Evolutionary conservation across 306 rosid species (phyloP).

Genomic region (Trifolium repens): DNA sequence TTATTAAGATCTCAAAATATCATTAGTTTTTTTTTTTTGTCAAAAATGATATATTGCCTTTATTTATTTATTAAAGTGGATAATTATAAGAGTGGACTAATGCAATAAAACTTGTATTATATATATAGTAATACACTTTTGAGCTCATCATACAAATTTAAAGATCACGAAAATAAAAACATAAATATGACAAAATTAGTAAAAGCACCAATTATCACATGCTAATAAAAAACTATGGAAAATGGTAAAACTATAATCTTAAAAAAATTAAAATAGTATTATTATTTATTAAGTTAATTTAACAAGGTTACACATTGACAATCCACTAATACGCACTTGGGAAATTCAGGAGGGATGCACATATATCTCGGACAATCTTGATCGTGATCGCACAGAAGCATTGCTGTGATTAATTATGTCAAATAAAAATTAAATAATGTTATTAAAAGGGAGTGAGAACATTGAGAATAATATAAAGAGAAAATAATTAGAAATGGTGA

Average conservation of each 20-base stretch:
- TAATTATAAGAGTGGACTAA: too few species aligned
- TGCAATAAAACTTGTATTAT: too few species aligned
- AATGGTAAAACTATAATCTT: not conserved
- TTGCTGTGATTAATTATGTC: not conserved
- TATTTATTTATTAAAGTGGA: too few species aligned
- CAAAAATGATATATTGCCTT: too few species aligned
- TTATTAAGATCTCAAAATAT: too few species aligned
- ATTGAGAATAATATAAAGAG: not conserved
- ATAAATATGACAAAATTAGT: not conserved
- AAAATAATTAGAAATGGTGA: not conserved
- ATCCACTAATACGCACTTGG: not conserved
- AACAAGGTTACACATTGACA: not conserved
- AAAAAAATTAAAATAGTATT: not conserved
- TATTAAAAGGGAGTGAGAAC: not conserved
- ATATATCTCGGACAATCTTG: not conserved
- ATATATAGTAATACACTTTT: not conserved
- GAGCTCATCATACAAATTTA: not conserved
- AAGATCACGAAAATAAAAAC: not conserved
- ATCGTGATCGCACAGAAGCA: not conserved
- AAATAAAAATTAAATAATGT: not conserved
- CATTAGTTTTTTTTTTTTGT: too few species aligned
- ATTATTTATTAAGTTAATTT: too few species aligned
- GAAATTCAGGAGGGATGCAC: not conserved
- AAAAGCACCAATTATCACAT: not conserved
- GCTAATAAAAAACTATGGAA: not conserved